Conservation (phyloP, 371 early-diverging fungal species). For the Actinomortierella wolfii region DNA sequence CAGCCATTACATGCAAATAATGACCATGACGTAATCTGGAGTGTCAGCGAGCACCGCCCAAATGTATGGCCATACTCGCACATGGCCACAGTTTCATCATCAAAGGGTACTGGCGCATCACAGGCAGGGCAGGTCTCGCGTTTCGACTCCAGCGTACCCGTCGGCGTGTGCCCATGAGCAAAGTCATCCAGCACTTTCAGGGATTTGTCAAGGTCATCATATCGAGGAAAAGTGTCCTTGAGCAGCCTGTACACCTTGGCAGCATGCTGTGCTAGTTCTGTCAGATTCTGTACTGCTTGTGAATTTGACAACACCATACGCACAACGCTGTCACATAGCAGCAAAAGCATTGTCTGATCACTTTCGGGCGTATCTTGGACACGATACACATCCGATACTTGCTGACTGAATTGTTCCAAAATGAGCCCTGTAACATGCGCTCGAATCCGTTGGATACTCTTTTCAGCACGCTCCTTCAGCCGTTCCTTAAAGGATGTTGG, state of each 20-base stretch:
- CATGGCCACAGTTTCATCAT: slow-evolving; percentile 6
- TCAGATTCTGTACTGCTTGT: slow-evolving; percentile 6
- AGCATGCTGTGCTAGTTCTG: slow-evolving; percentile 8
- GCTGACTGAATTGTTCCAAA: slow-evolving; percentile 8
- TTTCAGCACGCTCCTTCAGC: slow-evolving; percentile 1
- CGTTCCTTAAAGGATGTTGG: neutral
- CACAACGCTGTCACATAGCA: slow-evolving; percentile 31
- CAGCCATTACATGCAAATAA: too few relatives aligned
- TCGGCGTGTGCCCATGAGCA: neutral
- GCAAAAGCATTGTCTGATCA: slow-evolving; percentile 19
- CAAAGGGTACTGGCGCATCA: slow-evolving; percentile 16
- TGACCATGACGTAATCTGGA: slow-evolving; percentile 7
- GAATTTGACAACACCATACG: neutral
- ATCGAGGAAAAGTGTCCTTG: slow-evolving; percentile 1
- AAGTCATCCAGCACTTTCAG: slow-evolving; percentile 13
- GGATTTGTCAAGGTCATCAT: slow-evolving; percentile 16
- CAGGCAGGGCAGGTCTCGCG: slow-evolving; percentile 36
- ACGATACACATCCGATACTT: neutral
- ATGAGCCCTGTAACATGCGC: slow-evolving; percentile 13
- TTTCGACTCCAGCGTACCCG: neutral
- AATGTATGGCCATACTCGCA: slow-evolving; percentile 29
- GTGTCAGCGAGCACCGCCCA: slow-evolving; percentile 28
- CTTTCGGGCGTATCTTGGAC: slow-evolving; percentile 4
- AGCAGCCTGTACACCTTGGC: slow-evolving; percentile 19
- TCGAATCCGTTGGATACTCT: slow-evolving; percentile 9